Evolutionary conservation across 192 early-diverging fungal species (phyloP).

Genomic region (Coemansia pectinata): DNA sequence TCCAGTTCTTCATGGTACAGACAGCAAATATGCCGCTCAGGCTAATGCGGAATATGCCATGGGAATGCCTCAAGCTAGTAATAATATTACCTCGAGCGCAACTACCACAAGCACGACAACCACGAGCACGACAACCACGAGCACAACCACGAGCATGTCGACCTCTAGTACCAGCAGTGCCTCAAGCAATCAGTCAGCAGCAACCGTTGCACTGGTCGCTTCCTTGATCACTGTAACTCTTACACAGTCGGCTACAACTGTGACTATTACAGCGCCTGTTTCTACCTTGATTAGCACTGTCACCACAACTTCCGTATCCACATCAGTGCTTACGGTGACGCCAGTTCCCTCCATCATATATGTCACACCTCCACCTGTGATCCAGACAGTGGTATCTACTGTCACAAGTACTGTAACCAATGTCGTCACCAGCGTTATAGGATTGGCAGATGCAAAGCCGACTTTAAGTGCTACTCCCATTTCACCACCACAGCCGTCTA

Average conservation of each 20-base stretch:
- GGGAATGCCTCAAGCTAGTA: background rate
- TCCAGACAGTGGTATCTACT: background rate
- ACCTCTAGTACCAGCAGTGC: background rate
- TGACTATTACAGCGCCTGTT: background rate
- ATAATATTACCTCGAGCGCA: background rate
- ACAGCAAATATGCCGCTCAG: background rate
- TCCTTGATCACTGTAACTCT: background rate
- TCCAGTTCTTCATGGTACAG: background rate
- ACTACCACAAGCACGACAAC: background rate
- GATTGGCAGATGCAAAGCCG: background rate
- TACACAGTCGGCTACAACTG: background rate
- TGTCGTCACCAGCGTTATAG: background rate
- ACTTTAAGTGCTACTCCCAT: background rate
- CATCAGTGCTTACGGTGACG: background rate
- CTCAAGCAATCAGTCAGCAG: background rate
- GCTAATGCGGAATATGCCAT: background rate
- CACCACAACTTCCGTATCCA: background rate
- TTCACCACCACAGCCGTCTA: background rate
- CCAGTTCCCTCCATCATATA: background rate
- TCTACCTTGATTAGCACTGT: background rate
- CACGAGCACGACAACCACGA: background rate
- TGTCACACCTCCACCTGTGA: background rate
- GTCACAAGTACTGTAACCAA: background rate
- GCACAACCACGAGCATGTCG: background rate
- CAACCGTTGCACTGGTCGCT: background rate